Percentiles rank a stretch among this genome's conserved stretches.
Conservation (phyloP, 2,329 filamentous ascomycete genomes). For the Stachybotrys echinatus region DNA sequence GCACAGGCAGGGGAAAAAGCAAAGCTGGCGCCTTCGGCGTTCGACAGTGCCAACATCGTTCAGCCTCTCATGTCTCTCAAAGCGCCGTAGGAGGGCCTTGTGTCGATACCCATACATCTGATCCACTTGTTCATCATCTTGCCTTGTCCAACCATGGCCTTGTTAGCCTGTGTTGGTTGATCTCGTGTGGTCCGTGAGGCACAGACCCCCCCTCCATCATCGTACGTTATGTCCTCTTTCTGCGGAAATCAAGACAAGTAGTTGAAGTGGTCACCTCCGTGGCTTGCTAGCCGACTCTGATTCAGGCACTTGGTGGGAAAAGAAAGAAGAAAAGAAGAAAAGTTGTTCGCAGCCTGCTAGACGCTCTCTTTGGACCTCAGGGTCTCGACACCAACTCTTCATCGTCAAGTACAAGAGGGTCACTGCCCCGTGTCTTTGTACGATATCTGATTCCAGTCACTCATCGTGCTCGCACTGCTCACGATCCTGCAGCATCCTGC, state of each 20-base stretch:
- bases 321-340: constrained; percentile 12
- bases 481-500: constrained; percentile 3
- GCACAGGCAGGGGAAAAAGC: constrained; percentile 10
- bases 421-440: constrained; percentile 14
- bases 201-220: constrained; percentile 22
- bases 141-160: constrained; percentile 11
- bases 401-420: constrained; percentile 24
- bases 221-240: neutral
- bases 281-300: constrained; percentile 16
- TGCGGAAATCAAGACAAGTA: constrained; percentile 23
- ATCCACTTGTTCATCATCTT: constrained; percentile 16
- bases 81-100: constrained; percentile 22
- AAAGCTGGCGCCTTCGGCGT: constrained; percentile 10
- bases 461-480: constrained; percentile 6
- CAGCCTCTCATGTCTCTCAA: constrained; percentile 13
- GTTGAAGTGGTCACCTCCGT: constrained; percentile 16
- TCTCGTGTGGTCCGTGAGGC: constrained; percentile 21
- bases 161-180: constrained; percentile 11
- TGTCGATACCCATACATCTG: constrained; percentile 20
- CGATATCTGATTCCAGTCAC: constrained; percentile 11
- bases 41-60: constrained; percentile 10
- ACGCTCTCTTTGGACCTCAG: constrained; percentile 9
- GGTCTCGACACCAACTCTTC: constrained; percentile 12
- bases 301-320: constrained; percentile 18
- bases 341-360: neutral